Conservation (phyloP, 805 yeast species). For the Scheffersomyces stipitis region DNA sequence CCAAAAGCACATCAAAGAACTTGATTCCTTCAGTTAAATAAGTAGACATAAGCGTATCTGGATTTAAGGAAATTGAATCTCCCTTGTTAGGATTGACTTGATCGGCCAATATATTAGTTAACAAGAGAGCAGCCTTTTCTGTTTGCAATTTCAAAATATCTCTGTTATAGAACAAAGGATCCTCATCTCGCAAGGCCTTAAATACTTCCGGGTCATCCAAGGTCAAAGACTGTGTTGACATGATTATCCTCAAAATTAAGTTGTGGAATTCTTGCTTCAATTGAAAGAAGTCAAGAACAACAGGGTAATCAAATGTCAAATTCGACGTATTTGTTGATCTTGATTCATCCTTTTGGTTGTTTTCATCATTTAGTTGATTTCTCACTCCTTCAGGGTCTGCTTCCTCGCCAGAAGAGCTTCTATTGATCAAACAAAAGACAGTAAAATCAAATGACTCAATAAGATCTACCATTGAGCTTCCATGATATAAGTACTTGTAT, state of each 20-base stretch:
- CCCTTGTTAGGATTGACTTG: conserved; percentile 42
- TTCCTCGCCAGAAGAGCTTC: conserved; percentile 22
- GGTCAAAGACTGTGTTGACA: conserved; percentile 70
- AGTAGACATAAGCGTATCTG: conserved; percentile 39
- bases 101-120: conserved; percentile 47
- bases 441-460: conserved; percentile 64
- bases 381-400: conserved; percentile 12
- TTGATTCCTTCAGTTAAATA: conserved; percentile 37
- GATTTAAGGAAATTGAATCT: conserved; percentile 35
- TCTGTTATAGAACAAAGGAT: conserved; percentile 43
- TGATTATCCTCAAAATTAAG: conserved; percentile 52
- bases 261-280: conserved; percentile 73
- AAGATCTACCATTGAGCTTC: conserved; percentile 50
- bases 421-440: conserved; percentile 45
- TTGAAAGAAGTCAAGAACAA: conserved; percentile 69
- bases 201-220: conserved; percentile 76
- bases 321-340: conserved; percentile 11
- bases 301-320: conserved; percentile 48
- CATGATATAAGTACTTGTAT: conserved; percentile 51
- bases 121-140: conserved; percentile 49
- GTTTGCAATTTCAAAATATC: conserved; percentile 38
- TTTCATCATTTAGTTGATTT: conserved; percentile 4
- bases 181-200: conserved; percentile 57
- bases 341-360: conserved; percentile 1
- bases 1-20: conserved; percentile 33